A percentile compares a stretch with the other conserved stretches of the same genome.
These are phyloP conservation scores for Cladosporium phlei DNA, from an alignment of 2,329 filamentous ascomycete species.

Conservation along the genomic window DNA sequence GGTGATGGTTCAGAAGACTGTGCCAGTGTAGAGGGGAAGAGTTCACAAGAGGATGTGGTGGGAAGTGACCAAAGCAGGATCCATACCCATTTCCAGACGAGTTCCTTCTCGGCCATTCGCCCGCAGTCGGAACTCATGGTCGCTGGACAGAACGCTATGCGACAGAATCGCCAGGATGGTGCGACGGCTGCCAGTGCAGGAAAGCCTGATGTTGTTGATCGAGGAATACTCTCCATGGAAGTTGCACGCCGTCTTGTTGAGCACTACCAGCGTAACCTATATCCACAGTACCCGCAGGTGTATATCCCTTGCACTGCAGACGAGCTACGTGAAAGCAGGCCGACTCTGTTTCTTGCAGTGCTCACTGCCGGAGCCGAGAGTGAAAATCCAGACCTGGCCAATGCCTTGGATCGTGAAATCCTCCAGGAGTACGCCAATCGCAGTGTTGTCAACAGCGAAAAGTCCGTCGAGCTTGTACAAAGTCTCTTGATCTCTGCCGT, in stretches of 20 bases:
- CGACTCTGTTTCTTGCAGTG: conserved; percentile 65
- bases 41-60: neutral
- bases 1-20: neutral
- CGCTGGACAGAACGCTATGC: neutral
- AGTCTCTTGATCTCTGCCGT: conserved; percentile 46
- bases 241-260: conserved; percentile 53
- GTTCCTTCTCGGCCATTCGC: neutral
- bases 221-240: conserved; percentile 54
- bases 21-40: too few species aligned
- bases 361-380: conserved; percentile 59
- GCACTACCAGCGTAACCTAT: conserved; percentile 58
- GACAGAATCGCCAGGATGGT: neutral
- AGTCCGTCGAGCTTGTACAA: conserved; percentile 50
- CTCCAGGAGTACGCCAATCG: conserved; percentile 45
- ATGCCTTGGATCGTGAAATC: conserved; percentile 45
- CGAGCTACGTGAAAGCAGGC: conserved; percentile 56
- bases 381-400: conserved; percentile 45
- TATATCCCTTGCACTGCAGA: conserved; percentile 55
- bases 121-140: neutral
- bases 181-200: conserved; percentile 11
- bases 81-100: too few species aligned
- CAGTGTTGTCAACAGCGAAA: conserved; percentile 47
- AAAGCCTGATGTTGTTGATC: conserved; percentile 48
- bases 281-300: conserved; percentile 58
- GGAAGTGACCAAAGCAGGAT: neutral